Percentiles rank a stretch among this genome's conserved stretches.
These are phyloP conservation scores for Rhamnella rubrinervis DNA, from an alignment of 331 rosid species.

Conservation along the genomic window DNA sequence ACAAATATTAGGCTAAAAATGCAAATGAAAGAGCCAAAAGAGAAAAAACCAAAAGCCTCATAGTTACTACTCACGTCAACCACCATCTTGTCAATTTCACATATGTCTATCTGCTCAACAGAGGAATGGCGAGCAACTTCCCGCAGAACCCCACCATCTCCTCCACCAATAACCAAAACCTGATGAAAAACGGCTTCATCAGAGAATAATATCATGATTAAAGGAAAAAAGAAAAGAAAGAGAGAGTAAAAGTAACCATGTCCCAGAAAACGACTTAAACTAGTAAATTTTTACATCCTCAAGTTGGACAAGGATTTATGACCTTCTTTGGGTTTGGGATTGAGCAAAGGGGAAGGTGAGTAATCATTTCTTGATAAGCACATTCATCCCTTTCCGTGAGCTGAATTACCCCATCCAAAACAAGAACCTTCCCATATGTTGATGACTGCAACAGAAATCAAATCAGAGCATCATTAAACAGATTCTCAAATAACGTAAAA, in stretches of 20 bases:
- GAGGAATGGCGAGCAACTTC: constrained; percentile 94
- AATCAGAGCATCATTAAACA: constrained; percentile 11
- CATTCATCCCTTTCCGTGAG: constrained; percentile 98
- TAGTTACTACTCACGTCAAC: constrained; percentile 65
- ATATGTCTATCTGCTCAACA: constrained; percentile 80
- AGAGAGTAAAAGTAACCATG: not conserved
- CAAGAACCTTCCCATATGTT: constrained; percentile 92
- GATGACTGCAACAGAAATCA: constrained; percentile 61
- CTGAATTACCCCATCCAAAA: constrained; percentile 98
- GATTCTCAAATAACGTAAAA: constrained; percentile 1
- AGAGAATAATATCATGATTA: constrained; percentile 17
- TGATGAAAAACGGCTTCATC: constrained; percentile 21
- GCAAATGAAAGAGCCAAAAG: not conserved
- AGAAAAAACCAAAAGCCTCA: not conserved
- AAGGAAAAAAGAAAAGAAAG: not conserved
- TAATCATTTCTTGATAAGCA: constrained; percentile 98
- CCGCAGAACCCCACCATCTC: constrained; percentile 96
- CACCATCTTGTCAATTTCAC: constrained; percentile 98
- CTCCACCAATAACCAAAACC: constrained; percentile 99
- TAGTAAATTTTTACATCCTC: not conserved
- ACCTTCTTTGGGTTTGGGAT: constrained; percentile 92
- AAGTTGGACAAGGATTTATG: constrained; percentile 6
- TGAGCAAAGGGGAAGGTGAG: constrained; percentile 99
- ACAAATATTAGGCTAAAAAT: too few species aligned
- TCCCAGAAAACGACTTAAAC: not conserved